phyloP scores from a whole-genome alignment of 768 basidiomycete species.

The Pisolithus albus region DNA sequence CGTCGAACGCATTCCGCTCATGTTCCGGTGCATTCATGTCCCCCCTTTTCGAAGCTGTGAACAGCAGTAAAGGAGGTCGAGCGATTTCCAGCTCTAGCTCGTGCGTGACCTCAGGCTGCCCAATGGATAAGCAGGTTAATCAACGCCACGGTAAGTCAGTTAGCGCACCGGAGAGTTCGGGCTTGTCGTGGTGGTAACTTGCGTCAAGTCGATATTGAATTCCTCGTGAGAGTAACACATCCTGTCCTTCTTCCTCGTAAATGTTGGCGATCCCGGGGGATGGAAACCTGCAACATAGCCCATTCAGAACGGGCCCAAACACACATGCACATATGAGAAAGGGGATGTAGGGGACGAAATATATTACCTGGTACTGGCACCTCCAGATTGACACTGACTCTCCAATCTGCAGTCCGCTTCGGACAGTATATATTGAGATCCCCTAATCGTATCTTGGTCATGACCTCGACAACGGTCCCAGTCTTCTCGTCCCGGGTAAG shows the following conservation, averaged over 20 bases:
- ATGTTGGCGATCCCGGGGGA: slow-evolving; percentile 55
- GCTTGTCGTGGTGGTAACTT: slow-evolving; percentile 59
- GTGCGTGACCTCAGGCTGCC: slow-evolving; percentile 57
- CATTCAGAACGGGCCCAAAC: neutral
- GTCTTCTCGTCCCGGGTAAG: slow-evolving; percentile 81
- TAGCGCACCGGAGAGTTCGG: slow-evolving; percentile 45
- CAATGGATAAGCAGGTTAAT: neutral
- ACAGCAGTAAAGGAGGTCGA: slow-evolving; percentile 64
- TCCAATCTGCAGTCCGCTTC: slow-evolving; percentile 80
- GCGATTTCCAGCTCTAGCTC: slow-evolving; percentile 90
- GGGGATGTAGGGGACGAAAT: too few species aligned
- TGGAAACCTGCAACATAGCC: slow-evolving; percentile 44
- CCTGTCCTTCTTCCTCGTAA: slow-evolving; percentile 77
- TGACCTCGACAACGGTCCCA: slow-evolving; percentile 52
- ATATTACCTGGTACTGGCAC: slow-evolving; percentile 38
- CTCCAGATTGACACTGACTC: slow-evolving; percentile 91
- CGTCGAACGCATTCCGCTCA: slow-evolving; percentile 77
- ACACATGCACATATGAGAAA: too few species aligned
- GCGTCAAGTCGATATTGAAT: slow-evolving; percentile 89
- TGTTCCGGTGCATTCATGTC: slow-evolving; percentile 52
- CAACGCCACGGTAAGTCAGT: slow-evolving; percentile 1
- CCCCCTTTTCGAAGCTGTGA: slow-evolving; percentile 61
- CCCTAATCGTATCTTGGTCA: slow-evolving; percentile 77
- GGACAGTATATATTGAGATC: slow-evolving; percentile 86
- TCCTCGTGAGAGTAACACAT: slow-evolving; percentile 92